Evolutionary conservation across 2,329 filamentous ascomycete species (phyloP).

Genomic region (Rhexocercosporidium sp.): DNA sequence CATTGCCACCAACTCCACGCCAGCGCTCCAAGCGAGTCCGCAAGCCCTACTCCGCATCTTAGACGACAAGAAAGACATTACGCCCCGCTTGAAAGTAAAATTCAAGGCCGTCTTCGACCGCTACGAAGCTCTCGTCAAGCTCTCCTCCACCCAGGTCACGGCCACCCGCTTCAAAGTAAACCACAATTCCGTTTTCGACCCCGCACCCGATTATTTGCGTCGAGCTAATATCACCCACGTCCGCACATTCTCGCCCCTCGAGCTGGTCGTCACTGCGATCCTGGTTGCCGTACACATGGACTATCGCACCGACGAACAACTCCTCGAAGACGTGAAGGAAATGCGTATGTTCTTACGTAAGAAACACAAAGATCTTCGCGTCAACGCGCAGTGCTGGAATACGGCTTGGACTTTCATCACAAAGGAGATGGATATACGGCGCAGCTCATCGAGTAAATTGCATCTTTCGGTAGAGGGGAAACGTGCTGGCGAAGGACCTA

Average conservation of each 20-base stretch:
- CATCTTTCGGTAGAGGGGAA: constrained; percentile 7
- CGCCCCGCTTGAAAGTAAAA: constrained; percentile 36
- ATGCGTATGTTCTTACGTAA: constrained; percentile 41
- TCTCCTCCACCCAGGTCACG: constrained; percentile 37
- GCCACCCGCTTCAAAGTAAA: constrained; percentile 35
- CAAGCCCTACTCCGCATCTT: constrained; percentile 40
- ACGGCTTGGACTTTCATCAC: constrained; percentile 41
- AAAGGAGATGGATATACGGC: constrained; percentile 19
- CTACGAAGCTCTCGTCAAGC: constrained; percentile 41
- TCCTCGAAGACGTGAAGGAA: constrained; percentile 42
- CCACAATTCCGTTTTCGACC: constrained; percentile 38
- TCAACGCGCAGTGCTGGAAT: constrained; percentile 43
- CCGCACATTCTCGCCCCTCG: constrained; percentile 44
- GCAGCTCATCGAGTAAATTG: not conserved
- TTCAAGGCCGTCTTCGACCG: constrained; percentile 42
- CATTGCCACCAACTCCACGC: constrained; percentile 20
- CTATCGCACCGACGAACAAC: constrained; percentile 36
- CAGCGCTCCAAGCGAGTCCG: constrained; percentile 41
- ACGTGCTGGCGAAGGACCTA: not conserved
- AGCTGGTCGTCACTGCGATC: constrained; percentile 43
- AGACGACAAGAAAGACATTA: constrained; percentile 39
- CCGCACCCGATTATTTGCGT: constrained; percentile 37
- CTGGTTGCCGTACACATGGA: constrained; percentile 41
- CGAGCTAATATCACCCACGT: constrained; percentile 37
- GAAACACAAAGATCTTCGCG: constrained; percentile 42